Base-by-base conservation (phyloP, 495 filamentous ascomycete species). In the Staphylotrichum longicolle region DNA sequence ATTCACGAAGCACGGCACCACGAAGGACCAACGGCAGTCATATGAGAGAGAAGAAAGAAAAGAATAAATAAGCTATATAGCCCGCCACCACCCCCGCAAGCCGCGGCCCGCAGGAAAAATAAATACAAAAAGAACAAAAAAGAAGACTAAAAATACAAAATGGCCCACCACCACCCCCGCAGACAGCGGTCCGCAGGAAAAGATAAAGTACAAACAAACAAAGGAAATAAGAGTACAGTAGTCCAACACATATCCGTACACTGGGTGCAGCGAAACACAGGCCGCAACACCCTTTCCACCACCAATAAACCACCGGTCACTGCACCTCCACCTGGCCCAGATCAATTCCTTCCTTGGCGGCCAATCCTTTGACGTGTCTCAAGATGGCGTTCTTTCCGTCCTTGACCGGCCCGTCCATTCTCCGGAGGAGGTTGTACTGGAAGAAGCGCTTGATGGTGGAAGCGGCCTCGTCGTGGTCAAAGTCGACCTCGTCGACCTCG, bases 381-480 rank as follows among this genome's bases (percentile, higher is more conserved):
- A 49, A 34, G 7, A 58, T n/a, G 2, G 55, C 55, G 15, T 48
- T 58, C 55, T 49, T 49, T 42, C 45, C 55, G 5, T 39, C 34
- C 2, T 40, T 32, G 33, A 9, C 55, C 4, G 46, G 55, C 9
- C 46, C 55, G 15, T 58, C 55, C 44, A 49, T 40, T 7, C 33
- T 37, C 8, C 44, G 46, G n/a, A n/a, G 15, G 33, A 49, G 15
- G 35, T 14, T 39, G 44, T 27, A 34, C 9, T 45, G 14, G 44
- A 49, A 49, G 27, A 58, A 39, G 7, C 7, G 5, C 51, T 11
- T 40, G 3, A 32, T 9, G 3, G 30, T 27, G 35, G 35, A 7
- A 5, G 39, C 37, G 3, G 39, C 15, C 1, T 40, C 35, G n/a
- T 54, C 35, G 35, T 54, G 51, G 8, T 27, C n/a, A 11, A 27